Evolutionary conservation across 371 early-diverging fungal species (phyloP), one percentile per base, ranked within the genome.

Genomic region (Funneliformis caledonium): DNA sequence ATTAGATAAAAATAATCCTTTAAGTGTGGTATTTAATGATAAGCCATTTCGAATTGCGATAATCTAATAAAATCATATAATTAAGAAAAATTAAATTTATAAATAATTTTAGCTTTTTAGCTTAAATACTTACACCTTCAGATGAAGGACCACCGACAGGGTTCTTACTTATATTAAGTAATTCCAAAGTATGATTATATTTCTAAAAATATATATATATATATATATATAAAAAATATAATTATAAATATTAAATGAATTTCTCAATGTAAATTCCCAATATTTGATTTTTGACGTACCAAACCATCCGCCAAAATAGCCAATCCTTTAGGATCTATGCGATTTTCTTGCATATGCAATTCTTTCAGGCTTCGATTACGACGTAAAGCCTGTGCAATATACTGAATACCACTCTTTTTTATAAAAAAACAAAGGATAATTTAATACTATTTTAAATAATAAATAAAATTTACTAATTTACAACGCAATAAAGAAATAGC

Each of bases 1-100:
- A n/a, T 88, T 88, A 10, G 93, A 87, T 82, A 96, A 85, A n/a
- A 86, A 85, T 61, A 94, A 83, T 61, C 88, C 90, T 59, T 84
- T 86, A 22, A 96, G 84, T 6, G 91, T 85, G 60, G 85, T 85
- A 87, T 95, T 95, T 45, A 87, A 83, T n/a, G 87, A 82, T 72
- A 95, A 79, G 22, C 92, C 92, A 47, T 91, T 88, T 26, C 89
- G 88, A 64, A 96, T 81, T 7, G 87, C 86, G 59, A 84, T 80
- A 33, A 80, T 72, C 80, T 80, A 80, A 70, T 37, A 19, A 16
- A 10, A 67, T 78, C 19, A 64, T 48, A 52, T 19, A 9, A 12
- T 33, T 65, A 11, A 77, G 47, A n/a, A 10, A 56, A 8, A 37
- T 65, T 68, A 26, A 37, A 37, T 33, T 12, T 47, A 8, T 31